phyloP scores from a whole-genome alignment of 495 filamentous ascomycete species.

The Tuber calosporum region DNA sequence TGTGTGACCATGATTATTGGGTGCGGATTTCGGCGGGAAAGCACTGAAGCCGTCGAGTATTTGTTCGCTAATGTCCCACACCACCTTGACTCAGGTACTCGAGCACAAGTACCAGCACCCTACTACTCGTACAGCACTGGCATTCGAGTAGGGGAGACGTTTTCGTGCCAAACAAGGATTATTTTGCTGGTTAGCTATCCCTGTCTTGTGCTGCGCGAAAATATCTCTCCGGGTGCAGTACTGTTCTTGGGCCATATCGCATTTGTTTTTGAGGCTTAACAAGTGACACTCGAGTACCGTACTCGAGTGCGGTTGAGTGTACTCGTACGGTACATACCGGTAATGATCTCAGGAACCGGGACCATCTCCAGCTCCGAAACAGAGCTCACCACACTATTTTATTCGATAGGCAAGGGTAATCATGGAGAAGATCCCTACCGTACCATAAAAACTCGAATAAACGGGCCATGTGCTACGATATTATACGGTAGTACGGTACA shows the following conservation, averaged over 20 bases:
- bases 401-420: background rate
- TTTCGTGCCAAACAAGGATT: no score
- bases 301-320: no score
- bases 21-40: background rate
- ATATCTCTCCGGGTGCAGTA: no score
- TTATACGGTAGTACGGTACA: no score
- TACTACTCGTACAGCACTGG: no score
- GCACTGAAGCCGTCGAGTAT: background rate
- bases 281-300: background rate
- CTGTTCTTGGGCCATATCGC: background rate
- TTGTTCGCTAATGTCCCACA: background rate
- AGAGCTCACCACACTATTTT: background rate
- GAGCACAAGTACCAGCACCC: background rate
- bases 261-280: background rate
- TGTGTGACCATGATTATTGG: background rate
- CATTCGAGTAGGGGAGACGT: no score
- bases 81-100: background rate
- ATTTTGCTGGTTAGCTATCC: no score
- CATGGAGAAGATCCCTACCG: background rate
- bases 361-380: background rate
- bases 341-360: background rate
- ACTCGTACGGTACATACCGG: no score
- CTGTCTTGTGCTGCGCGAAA: no score
- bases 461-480: no score
- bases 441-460: no score